Conservation (phyloP, 2,329 filamentous ascomycete genomes). For the Microcyclospora tardicrescens region DNA sequence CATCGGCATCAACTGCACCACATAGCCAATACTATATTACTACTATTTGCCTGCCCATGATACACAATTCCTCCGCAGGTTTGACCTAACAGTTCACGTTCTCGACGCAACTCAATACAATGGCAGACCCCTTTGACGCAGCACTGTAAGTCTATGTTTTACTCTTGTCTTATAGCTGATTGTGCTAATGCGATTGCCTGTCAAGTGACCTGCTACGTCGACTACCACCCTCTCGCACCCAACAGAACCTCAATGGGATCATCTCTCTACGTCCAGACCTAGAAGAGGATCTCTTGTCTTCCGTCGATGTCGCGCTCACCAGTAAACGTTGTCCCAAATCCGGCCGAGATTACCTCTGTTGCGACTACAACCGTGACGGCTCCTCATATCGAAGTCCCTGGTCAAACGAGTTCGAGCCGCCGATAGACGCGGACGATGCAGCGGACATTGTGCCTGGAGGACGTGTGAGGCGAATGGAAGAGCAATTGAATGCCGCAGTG, state of each 20-base stretch:
- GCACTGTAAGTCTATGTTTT: constrained; percentile 47
- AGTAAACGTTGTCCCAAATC: constrained; percentile 76
- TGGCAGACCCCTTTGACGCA: constrained; percentile 57
- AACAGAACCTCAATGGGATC: constrained; percentile 75
- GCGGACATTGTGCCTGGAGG: constrained; percentile 85
- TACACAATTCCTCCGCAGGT: no score
- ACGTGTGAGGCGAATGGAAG: constrained; percentile 81
- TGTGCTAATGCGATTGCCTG: constrained; percentile 6
- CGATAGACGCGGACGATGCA: constrained; percentile 56
- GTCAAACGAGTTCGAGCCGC: constrained; percentile 96
- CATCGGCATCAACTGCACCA: no score
- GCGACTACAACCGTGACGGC: constrained; percentile 98
- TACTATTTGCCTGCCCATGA: no score
- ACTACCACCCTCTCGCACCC: constrained; percentile 85
- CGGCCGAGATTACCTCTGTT: constrained; percentile 90
- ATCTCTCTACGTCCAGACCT: constrained; percentile 81
- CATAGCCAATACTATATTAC: no score
- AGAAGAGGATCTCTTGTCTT: constrained; percentile 93
- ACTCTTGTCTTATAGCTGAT: constrained; percentile 2
- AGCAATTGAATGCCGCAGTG: constrained; percentile 89
- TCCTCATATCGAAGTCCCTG: constrained; percentile 97
- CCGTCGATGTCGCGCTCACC: constrained; percentile 88
- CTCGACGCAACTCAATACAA: constrained; percentile 3
- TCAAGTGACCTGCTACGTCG: constrained; percentile 94
- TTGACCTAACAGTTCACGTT: no score